phyloP scores from a whole-genome alignment of 2,329 filamentous ascomycete genomes.

The Lasiodiplodia gonubiensis region DNA sequence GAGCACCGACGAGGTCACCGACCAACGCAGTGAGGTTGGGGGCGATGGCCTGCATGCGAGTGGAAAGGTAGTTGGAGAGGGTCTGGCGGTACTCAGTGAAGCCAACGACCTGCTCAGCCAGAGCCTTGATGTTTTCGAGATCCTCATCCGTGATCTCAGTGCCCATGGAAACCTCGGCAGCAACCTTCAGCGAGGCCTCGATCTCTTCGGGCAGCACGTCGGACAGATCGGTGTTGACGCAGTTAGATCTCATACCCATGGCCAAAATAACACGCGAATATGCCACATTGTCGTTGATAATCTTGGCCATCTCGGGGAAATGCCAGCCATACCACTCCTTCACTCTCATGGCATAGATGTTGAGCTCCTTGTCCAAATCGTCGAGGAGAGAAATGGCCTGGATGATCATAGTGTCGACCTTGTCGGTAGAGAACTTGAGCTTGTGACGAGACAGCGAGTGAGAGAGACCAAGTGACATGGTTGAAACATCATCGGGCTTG shows the following conservation, averaged over 20 bases:
- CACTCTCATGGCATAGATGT: conserved; percentile 97
- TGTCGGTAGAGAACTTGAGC: conserved; percentile 97
- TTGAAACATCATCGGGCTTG: conserved; percentile 81
- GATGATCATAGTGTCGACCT: conserved; percentile 99
- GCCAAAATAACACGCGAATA: conserved; percentile 87
- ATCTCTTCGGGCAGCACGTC: conserved; percentile 96
- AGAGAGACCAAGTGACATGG: conserved; percentile 94
- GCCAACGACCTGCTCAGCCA: conserved; percentile 90
- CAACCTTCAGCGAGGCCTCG: conserved; percentile 87
- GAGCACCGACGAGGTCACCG: conserved; percentile 90
- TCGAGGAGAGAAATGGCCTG: conserved; percentile 89
- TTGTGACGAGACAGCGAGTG: conserved; percentile 92
- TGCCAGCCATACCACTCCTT: conserved; percentile 99
- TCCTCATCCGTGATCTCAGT: conserved; percentile 95
- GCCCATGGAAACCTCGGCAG: conserved; percentile 97
- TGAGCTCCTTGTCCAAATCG: conserved; percentile 97
- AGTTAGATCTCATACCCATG: conserved; percentile 87
- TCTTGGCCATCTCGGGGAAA: conserved; percentile 97
- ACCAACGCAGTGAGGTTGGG: conserved; percentile 94
- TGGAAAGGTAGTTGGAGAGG: conserved; percentile 85
- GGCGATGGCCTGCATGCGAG: conserved; percentile 95
- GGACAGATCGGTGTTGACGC: conserved; percentile 75
- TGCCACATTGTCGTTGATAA: conserved; percentile 94
- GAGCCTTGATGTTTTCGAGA: conserved; percentile 86
- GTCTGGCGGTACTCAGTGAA: conserved; percentile 90